phyloP scores from a whole-genome alignment of 2,329 filamentous ascomycete genomes.

The Aureobasidium melanogenum region DNA sequence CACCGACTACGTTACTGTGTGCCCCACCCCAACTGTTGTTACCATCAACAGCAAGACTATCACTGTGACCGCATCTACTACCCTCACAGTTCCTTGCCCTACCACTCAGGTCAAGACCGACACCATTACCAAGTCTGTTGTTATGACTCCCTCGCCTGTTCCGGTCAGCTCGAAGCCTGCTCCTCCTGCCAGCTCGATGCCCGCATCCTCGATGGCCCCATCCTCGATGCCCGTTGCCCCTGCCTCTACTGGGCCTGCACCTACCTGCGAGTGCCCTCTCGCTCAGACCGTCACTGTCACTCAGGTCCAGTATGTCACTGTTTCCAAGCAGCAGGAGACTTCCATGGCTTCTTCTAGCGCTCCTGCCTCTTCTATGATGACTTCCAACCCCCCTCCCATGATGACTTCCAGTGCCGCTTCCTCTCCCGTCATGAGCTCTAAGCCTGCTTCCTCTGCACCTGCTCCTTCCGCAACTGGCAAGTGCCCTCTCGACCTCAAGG shows the following conservation, averaged over 20 bases:
- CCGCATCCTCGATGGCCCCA: background rate
- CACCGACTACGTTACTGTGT: conserved; percentile 10
- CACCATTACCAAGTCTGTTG: background rate
- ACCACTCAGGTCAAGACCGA: background rate
- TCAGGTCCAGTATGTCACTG: background rate
- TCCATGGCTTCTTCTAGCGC: background rate
- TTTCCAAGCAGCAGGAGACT: background rate
- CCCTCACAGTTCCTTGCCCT: conserved; percentile 8
- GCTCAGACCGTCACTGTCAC: conserved; percentile 2
- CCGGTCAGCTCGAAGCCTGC: background rate
- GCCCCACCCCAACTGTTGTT: conserved; percentile 7
- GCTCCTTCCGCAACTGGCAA: conserved; percentile 2
- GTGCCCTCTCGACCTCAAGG: conserved; percentile 8
- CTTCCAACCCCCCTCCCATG: background rate
- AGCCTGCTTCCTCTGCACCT: background rate
- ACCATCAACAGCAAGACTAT: conserved; percentile 8
- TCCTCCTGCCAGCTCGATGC: background rate
- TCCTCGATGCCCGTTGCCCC: background rate
- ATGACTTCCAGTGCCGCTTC: background rate
- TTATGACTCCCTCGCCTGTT: background rate
- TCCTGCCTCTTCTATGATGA: background rate
- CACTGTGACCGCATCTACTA: conserved; percentile 11
- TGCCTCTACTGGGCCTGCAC: background rate
- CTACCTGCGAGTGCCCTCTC: background rate
- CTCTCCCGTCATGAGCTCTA: background rate